A percentile compares a stretch with the other conserved stretches of the same genome.
These are phyloP conservation scores for Paradendryphiella salina DNA, from an alignment of 2,329 filamentous ascomycete species.

Conservation along the genomic window DNA sequence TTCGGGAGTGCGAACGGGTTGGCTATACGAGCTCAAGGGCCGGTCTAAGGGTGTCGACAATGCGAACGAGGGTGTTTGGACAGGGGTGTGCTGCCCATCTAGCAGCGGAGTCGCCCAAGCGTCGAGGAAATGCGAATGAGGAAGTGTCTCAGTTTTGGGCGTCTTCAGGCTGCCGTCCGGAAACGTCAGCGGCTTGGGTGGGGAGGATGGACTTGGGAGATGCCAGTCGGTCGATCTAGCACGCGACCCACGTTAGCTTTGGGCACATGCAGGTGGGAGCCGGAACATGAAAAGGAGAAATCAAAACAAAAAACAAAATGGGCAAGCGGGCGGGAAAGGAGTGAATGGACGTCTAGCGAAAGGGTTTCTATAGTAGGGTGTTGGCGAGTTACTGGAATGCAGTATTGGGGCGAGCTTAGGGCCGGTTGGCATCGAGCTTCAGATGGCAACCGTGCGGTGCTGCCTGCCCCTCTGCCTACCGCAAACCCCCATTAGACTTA, in stretches of 20 bases:
- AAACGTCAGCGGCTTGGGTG: slow-evolving; percentile 51
- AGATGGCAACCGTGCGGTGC: slow-evolving; percentile 42
- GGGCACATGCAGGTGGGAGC: slow-evolving; percentile 29
- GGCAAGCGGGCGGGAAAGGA: slow-evolving; percentile 14
- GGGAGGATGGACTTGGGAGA: slow-evolving; percentile 56
- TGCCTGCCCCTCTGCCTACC: slow-evolving; percentile 43
- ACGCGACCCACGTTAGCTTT: slow-evolving; percentile 42
- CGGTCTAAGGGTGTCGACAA: slow-evolving; percentile 43
- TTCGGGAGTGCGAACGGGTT: slow-evolving; percentile 42
- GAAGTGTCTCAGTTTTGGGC: slow-evolving; percentile 49
- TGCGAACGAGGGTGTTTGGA: slow-evolving; percentile 48
- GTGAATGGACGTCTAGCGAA: slow-evolving; percentile 8
- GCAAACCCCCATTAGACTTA: slow-evolving; percentile 26
- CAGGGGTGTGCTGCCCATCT: slow-evolving; percentile 48
- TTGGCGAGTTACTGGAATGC: slow-evolving; percentile 22
- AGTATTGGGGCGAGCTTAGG: slow-evolving; percentile 26
- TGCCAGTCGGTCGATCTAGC: slow-evolving; percentile 53
- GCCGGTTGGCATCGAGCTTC: slow-evolving; percentile 31
- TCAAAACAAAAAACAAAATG: slow-evolving; percentile 4
- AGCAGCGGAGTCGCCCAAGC: slow-evolving; percentile 53
- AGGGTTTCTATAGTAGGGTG: slow-evolving; percentile 8
- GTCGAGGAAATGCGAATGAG: slow-evolving; percentile 54
- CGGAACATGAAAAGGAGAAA: not conserved
- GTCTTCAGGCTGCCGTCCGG: slow-evolving; percentile 50
- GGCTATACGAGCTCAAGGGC: slow-evolving; percentile 43